Conservation (phyloP, 2,329 filamentous ascomycete genomes). For the Stromatinia cepivora region DNA sequence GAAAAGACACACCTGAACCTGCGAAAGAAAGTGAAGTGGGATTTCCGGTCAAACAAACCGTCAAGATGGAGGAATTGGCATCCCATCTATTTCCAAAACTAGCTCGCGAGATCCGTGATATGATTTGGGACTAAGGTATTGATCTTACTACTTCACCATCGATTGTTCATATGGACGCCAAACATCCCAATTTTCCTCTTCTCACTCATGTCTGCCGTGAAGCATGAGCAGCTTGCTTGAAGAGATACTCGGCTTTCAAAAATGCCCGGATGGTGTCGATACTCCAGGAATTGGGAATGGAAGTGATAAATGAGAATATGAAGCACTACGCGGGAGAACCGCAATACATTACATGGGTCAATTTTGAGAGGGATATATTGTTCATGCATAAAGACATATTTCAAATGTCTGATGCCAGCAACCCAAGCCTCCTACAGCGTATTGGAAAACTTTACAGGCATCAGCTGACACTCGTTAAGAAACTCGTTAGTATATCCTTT, state of each 20-base stretch:
- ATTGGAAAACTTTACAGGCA: not conserved
- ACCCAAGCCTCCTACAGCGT: fast-evolving
- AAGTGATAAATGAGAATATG: not conserved
- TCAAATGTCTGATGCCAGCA: too few relatives aligned
- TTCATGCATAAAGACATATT: not conserved
- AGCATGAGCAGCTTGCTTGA: not conserved
- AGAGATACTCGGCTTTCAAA: not conserved
- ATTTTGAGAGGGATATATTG: not conserved
- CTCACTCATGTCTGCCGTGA: not conserved
- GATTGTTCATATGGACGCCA: fast-evolving
- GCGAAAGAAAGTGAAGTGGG: not conserved
- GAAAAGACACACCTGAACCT: not conserved
- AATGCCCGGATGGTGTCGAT: not conserved
- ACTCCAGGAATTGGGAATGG: not conserved
- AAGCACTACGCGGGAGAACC: fast-evolving
- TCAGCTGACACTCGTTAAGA: not conserved
- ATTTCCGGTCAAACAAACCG: not conserved
- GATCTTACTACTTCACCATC: not conserved
- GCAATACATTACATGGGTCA: not conserved
- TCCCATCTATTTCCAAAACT: not conserved
- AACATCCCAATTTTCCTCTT: not conserved
- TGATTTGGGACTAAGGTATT: not conserved
- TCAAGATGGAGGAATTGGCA: not conserved
- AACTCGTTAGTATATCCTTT: not conserved
- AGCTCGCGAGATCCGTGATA: not conserved